Percentiles rank a stretch among this genome's conserved stretches.
phyloP scores from a whole-genome alignment of 2,329 filamentous ascomycete species.

The Pseudogymnoascus destructans region DNA sequence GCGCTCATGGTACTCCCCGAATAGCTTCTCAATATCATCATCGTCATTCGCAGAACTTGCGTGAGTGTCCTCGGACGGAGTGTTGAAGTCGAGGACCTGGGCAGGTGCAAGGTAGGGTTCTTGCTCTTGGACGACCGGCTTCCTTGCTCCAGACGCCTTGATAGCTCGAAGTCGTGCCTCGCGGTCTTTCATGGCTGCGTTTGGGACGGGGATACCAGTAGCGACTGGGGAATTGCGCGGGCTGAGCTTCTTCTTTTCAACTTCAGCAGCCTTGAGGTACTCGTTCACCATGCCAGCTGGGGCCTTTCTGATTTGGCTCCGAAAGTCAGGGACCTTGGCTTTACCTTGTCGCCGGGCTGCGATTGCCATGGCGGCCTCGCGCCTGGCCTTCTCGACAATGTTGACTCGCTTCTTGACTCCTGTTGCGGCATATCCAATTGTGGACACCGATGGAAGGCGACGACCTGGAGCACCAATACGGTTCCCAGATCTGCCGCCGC shows the following conservation, averaged over 20 bases:
- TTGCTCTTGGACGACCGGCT: slow-evolving; percentile 8
- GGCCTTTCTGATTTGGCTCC: slow-evolving; percentile 33
- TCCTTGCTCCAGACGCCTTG: slow-evolving; percentile 19
- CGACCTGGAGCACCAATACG: not conserved
- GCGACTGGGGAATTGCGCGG: slow-evolving; percentile 16
- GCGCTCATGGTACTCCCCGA: slow-evolving; percentile 13
- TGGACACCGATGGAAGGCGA: not conserved
- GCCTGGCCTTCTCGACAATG: slow-evolving; percentile 42
- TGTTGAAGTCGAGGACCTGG: slow-evolving; percentile 19
- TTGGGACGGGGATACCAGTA: slow-evolving; percentile 15
- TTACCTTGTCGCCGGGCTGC: slow-evolving; percentile 16
- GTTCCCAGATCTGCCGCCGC: slow-evolving; percentile 30
- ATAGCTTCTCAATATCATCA: slow-evolving; percentile 10
- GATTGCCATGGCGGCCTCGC: slow-evolving; percentile 32
- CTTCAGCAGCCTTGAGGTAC: slow-evolving; percentile 33
- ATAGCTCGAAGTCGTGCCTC: slow-evolving; percentile 29
- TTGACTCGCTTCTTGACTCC: not conserved
- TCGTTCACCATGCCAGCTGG: slow-evolving; percentile 43
- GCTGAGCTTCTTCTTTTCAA: slow-evolving; percentile 26
- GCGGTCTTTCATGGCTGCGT: slow-evolving; percentile 25
- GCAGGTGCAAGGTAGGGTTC: not conserved
- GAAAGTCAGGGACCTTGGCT: not conserved
- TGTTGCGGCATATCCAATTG: not conserved
- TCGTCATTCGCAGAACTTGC: slow-evolving; percentile 20
- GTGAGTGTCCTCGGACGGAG: not conserved